Percentiles rank a stretch among this genome's conserved stretches.
phyloP scores from a whole-genome alignment of 352 stramenopile genomes.

The Pythium sukuiense region DNA sequence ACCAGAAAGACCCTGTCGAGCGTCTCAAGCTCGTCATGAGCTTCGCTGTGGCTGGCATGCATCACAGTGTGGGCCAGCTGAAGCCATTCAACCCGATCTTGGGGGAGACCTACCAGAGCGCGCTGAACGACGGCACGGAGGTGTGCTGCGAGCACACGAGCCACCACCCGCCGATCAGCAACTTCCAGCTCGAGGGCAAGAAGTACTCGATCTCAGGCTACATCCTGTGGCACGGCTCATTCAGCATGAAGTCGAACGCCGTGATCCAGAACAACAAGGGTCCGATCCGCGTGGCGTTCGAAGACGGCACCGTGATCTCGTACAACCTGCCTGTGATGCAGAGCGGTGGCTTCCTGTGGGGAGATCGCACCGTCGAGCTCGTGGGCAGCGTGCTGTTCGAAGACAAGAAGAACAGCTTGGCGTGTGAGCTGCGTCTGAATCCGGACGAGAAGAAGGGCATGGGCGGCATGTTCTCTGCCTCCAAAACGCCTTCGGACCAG shows the following conservation, averaged over 20 bases:
- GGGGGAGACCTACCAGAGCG: conserved; percentile 76
- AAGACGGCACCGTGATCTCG: conserved; percentile 62
- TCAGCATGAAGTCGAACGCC: conserved; percentile 87
- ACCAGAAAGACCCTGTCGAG: conserved; percentile 64
- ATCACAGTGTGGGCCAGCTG: conserved; percentile 78
- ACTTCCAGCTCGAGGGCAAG: conserved; percentile 73
- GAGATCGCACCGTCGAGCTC: conserved; percentile 80
- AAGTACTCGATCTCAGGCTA: conserved; percentile 76
- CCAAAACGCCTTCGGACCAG: conserved; percentile 76
- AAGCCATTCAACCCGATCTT: conserved; percentile 89
- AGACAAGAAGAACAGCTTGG: conserved; percentile 69
- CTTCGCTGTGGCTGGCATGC: conserved; percentile 74
- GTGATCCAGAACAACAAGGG: conserved; percentile 80
- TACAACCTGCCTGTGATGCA: conserved; percentile 77
- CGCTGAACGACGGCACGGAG: conserved; percentile 75
- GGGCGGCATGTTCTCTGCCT: conserved; percentile 78
- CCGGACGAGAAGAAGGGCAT: conserved; percentile 87
- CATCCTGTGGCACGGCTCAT: conserved; percentile 70
- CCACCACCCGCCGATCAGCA: conserved; percentile 85
- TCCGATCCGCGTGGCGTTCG: conserved; percentile 70
- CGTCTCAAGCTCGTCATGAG: conserved; percentile 82
- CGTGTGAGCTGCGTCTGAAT: conserved; percentile 79
- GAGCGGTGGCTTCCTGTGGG: conserved; percentile 77
- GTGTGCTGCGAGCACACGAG: conserved; percentile 85
- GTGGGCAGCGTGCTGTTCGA: conserved; percentile 70